Evolutionary conservation across 495 filamentous ascomycete species (phyloP).

Genomic region (Trichoderma orchidacearum): DNA sequence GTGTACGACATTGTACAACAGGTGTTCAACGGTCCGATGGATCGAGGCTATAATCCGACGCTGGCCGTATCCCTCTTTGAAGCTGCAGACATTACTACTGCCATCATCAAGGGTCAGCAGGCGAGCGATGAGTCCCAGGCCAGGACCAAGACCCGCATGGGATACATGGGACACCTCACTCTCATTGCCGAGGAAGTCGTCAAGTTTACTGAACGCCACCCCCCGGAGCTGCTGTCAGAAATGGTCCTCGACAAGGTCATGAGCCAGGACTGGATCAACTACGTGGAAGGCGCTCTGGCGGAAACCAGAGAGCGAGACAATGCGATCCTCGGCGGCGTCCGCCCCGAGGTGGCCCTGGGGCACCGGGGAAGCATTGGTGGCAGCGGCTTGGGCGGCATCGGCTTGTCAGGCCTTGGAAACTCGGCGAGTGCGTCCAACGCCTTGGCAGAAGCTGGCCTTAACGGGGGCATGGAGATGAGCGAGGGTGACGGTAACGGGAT

Average conservation of each 20-base stretch:
- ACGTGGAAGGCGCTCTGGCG: slow-evolving; percentile 86
- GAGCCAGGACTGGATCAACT: slow-evolving; percentile 80
- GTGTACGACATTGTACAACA: slow-evolving; percentile 99
- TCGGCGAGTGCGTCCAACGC: slow-evolving; percentile 49
- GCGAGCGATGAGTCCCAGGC: slow-evolving; percentile 73
- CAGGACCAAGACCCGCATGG: slow-evolving; percentile 76
- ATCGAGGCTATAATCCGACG: slow-evolving; percentile 81
- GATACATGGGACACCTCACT: slow-evolving; percentile 97
- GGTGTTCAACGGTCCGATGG: slow-evolving; percentile 98
- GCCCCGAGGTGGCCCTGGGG: slow-evolving; percentile 67
- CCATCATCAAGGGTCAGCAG: slow-evolving; percentile 81
- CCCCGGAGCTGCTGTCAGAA: slow-evolving; percentile 73
- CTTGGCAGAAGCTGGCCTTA: slow-evolving; percentile 62
- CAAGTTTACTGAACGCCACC: slow-evolving; percentile 92
- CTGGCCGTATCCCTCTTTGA: slow-evolving; percentile 92
- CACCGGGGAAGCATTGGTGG: slow-evolving; percentile 21
- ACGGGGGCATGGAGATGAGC: slow-evolving; percentile 60
- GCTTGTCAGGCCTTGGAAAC: slow-evolving; percentile 31
- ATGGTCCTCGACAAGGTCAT: slow-evolving; percentile 79
- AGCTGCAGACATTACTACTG: slow-evolving; percentile 73
- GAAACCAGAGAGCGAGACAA: slow-evolving; percentile 95
- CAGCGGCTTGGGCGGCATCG: slow-evolving; percentile 20
- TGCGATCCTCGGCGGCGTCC: slow-evolving; percentile 91
- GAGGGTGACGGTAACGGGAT: slow-evolving; percentile 51
- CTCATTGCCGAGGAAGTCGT: slow-evolving; percentile 97